phyloP scores from a whole-genome alignment of 768 basidiomycete species.

The Cubamyces sp. region DNA sequence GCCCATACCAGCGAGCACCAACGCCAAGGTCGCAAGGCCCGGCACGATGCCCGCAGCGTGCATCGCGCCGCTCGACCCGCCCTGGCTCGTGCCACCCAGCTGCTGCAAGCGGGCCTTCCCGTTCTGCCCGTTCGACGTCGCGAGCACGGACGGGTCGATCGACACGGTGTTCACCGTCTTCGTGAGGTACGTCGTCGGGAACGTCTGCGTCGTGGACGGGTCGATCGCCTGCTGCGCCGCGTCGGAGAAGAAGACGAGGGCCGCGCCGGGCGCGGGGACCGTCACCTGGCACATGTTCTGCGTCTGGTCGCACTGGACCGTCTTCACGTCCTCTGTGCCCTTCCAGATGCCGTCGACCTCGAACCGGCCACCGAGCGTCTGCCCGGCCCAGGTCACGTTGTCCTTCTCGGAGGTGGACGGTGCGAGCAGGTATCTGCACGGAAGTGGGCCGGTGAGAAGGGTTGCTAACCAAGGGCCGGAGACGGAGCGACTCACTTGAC shows the following conservation, averaged over 20 bases:
- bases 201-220: conserved; percentile 47
- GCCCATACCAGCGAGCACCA: conserved; percentile 21
- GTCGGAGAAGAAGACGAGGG: conserved; percentile 69
- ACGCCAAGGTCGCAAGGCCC: conserved; percentile 22
- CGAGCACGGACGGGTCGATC: conserved; percentile 54
- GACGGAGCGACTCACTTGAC: conserved; percentile 37
- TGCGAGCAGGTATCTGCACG: conserved; percentile 39
- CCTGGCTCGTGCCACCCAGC: conserved; percentile 30
- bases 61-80: conserved; percentile 28
- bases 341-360: conserved; percentile 68
- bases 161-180: conserved; percentile 57
- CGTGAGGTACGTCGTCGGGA: conserved; percentile 49
- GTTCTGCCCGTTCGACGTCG: conserved; percentile 63
- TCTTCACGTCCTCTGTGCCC: conserved; percentile 57
- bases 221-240: conserved; percentile 43
- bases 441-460: background rate
- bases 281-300: conserved; percentile 59
- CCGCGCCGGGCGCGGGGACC: conserved; percentile 73
- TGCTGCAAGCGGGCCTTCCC: conserved; percentile 38
- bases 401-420: conserved; percentile 44
- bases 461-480: too few relatives aligned
- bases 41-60: conserved; percentile 24
- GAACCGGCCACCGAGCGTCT: conserved; percentile 65
- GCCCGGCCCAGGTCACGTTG: conserved; percentile 54
- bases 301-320: conserved; percentile 59